Conservation (phyloP, 139 green algal species). For the Tetradesmus lagerheimii region DNA sequence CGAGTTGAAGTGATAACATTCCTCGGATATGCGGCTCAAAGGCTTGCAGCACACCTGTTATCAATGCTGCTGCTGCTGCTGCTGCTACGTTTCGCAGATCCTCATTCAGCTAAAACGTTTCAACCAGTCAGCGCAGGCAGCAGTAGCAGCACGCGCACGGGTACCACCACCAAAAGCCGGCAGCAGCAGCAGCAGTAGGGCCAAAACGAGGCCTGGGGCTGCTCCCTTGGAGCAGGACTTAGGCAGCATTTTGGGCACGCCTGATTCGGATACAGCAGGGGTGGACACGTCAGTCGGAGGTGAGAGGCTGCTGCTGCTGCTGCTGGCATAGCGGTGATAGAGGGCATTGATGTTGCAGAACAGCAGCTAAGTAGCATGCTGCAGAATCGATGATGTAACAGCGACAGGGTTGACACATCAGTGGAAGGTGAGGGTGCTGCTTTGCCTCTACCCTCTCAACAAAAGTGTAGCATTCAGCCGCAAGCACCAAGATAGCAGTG, state of each 20-base stretch:
- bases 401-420: no score
- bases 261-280: constrained; percentile 54
- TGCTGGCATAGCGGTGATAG: no score
- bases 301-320: constrained; percentile 8
- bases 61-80: background rate
- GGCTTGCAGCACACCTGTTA: background rate
- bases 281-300: constrained; percentile 74
- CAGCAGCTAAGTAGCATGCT: no score
- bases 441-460: no score
- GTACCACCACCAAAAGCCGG: background rate
- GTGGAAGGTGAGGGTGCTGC: no score
- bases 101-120: constrained; percentile 85
- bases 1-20: no score
- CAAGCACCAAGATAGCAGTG: no score
- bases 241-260: constrained; percentile 61
- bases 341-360: no score
- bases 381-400: no score
- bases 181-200: constrained; percentile 20
- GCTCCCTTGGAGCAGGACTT: constrained; percentile 49
- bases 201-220: background rate
- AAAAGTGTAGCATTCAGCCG: no score
- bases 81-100: constrained; percentile 64
- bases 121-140: constrained; percentile 52
- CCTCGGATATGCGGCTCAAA: no score
- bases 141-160: constrained; percentile 6